phyloP scores from a whole-genome alignment of 345 rosid species.

The Gossypium sturtianum region DNA sequence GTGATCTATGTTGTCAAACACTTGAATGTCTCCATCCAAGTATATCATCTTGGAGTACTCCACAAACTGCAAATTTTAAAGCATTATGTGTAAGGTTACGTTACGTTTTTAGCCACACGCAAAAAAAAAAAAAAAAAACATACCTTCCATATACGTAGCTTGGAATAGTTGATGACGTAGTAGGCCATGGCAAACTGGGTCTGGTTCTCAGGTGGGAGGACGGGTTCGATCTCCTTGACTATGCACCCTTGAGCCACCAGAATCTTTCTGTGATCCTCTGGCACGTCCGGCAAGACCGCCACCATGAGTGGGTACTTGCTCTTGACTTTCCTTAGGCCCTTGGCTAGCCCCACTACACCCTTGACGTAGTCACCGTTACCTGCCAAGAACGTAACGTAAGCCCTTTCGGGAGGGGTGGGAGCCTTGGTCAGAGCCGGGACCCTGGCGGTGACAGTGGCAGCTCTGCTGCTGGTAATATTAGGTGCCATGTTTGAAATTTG shows the following conservation, averaged over 20 bases:
- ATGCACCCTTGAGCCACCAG: slow-evolving; percentile 51
- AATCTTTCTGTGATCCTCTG: slow-evolving; percentile 51
- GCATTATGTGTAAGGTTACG: too few species aligned
- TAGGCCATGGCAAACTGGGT: slow-evolving; percentile 72
- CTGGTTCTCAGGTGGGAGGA: slow-evolving; percentile 61
- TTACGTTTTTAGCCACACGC: too few species aligned
- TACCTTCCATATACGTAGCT: slow-evolving; percentile 81
- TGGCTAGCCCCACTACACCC: slow-evolving; percentile 70
- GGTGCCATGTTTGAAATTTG: slow-evolving; percentile 26
- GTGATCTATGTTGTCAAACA: slow-evolving; percentile 64
- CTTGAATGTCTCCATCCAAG: slow-evolving; percentile 73
- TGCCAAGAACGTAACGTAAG: slow-evolving; percentile 58
- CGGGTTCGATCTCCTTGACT: slow-evolving; percentile 49
- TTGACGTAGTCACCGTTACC: slow-evolving; percentile 65
- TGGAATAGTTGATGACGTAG: slow-evolving; percentile 73
- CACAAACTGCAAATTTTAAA: slow-evolving; percentile 39
- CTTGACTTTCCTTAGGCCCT: slow-evolving; percentile 49
- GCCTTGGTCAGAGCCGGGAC: background rate
- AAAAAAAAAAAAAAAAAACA: too few species aligned
- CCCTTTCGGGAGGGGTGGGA: slow-evolving; percentile 14
- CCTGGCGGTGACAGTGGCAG: slow-evolving; percentile 3
- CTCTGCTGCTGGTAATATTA: slow-evolving; percentile 14
- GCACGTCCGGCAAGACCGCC: slow-evolving; percentile 62
- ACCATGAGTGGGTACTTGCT: slow-evolving; percentile 61
- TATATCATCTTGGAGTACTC: slow-evolving; percentile 64